Evolutionary conservation across 108 stramenopile genomes (phyloP).

Genomic region (Fragilaria radians): DNA sequence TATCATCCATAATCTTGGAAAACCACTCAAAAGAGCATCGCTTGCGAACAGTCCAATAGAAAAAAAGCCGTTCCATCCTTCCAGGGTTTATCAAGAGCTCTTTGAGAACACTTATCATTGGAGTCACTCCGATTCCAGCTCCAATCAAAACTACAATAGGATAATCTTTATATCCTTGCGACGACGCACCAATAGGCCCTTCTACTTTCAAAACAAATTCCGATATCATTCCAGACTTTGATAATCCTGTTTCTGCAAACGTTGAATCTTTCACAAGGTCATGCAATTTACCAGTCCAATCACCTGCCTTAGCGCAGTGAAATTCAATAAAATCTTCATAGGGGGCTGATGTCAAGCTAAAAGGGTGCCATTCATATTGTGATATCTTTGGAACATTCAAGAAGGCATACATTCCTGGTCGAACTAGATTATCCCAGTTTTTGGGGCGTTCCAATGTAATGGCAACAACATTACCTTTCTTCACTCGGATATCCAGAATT

Average conservation of each 20-base stretch:
- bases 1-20: constrained; percentile 9
- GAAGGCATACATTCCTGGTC: constrained; percentile 16
- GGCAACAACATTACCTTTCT: constrained; percentile 7
- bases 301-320: constrained; percentile 5
- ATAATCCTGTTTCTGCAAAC: background rate
- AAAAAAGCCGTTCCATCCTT: constrained; percentile 10
- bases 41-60: constrained; percentile 14
- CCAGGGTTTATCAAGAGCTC: constrained; percentile 7
- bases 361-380: constrained; percentile 14
- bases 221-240: background rate
- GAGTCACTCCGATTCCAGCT: constrained; percentile 36
- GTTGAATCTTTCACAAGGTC: constrained; percentile 4
- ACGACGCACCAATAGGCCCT: constrained; percentile 19
- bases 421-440: background rate
- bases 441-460: constrained; percentile 5
- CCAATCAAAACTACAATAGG: constrained; percentile 29
- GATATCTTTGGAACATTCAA: constrained; percentile 10
- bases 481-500: constrained; percentile 5
- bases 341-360: constrained; percentile 15
- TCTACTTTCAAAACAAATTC: constrained; percentile 13
- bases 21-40: constrained; percentile 14
- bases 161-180: constrained; percentile 14
- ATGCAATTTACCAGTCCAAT: constrained; percentile 9
- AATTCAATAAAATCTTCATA: constrained; percentile 14
- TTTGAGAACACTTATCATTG: constrained; percentile 17